Evolutionary conservation across 2,329 filamentous ascomycete species (phyloP).

Genomic region (Phyllosticta ampelicida): DNA sequence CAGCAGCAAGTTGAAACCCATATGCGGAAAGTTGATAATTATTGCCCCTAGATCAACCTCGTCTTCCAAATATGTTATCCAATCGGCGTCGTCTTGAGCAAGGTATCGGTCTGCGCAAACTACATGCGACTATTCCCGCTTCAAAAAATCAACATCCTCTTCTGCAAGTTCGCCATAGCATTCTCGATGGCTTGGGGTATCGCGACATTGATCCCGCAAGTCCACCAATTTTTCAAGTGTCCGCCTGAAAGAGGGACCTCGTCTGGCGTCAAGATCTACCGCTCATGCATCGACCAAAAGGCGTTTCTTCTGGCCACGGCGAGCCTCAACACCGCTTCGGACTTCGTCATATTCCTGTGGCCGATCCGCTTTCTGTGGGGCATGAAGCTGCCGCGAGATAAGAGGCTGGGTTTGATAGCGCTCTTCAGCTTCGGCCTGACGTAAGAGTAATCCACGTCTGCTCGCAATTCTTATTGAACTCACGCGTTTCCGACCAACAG

Average conservation of each 20-base stretch:
- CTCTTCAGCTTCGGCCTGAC: slow-evolving; percentile 26
- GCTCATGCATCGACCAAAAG: slow-evolving; percentile 20
- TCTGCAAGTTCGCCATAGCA: slow-evolving; percentile 18
- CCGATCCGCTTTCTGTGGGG: slow-evolving; percentile 20
- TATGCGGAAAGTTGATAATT: slow-evolving; percentile 12
- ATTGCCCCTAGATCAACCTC: slow-evolving; percentile 18
- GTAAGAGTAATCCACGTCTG: slow-evolving; percentile 15
- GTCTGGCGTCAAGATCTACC: slow-evolving; percentile 2
- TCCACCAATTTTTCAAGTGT: slow-evolving; percentile 15
- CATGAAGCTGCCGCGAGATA: slow-evolving; percentile 19
- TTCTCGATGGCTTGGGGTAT: slow-evolving; percentile 17
- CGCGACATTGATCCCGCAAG: slow-evolving; percentile 17
- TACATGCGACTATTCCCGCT: slow-evolving; percentile 21
- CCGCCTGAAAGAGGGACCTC: not conserved
- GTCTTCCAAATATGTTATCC: slow-evolving; percentile 32
- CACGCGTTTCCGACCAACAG: slow-evolving; percentile 11
- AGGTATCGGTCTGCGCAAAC: slow-evolving; percentile 20
- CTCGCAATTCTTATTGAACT: not conserved
- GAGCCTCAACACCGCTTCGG: slow-evolving; percentile 22
- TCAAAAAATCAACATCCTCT: slow-evolving; percentile 16
- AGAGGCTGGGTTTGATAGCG: slow-evolving; percentile 20
- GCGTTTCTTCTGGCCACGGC: slow-evolving; percentile 18
- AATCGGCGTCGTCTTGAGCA: slow-evolving; percentile 13
- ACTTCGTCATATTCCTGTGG: slow-evolving; percentile 25
- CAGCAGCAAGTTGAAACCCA: not conserved